Base-by-base conservation (phyloP, 345 rosid genomes). In the Iberis pinnata region DNA sequence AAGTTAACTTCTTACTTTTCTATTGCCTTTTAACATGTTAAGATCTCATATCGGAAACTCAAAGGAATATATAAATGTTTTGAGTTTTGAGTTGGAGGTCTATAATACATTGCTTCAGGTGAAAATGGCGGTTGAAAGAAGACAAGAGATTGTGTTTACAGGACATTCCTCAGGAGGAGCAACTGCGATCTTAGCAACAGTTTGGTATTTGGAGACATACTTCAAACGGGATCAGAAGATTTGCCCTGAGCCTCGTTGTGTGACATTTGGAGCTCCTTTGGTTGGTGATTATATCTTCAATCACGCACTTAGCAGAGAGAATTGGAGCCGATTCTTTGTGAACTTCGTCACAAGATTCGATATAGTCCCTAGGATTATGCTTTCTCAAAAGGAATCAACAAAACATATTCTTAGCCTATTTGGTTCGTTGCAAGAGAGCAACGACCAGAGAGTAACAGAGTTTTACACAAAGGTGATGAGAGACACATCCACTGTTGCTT, bases 221-320 rank as follows among this genome's bases (percentile, higher is more conserved):
- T 26, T 17, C 6, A 66, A 57, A 50, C 20, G 56, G 13, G 27
- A 18, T 6, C 9, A 13, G 6, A 35, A 8, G 14, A 15, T 9
- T 17, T 11, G 6, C 31, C 52, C 9, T 14, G 18, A 20, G 17
- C 83, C 87, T 32, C 50, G 56, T 15, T 86, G 98, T 18, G 12
- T 90, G 24, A 90, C 98, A 6, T 90, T 84, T 56, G 96, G 89
- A 35, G 89, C 95, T 54, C 98, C 98, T 26, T 75, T 86, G 13
- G 70, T 82, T 7, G 86, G 81, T 4, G 87, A 84, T 63, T 64
- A 17, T 53, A 56, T 81, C 39, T 64, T 86, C 50, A 76, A 72
- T 61, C 89, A 78, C 32, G 90, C 98, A 1, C 68, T 90, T 9
- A 64, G 73, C 20, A 75, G 96, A 6, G 92, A 90, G 60, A 62